Evolutionary conservation across 306 rosid genomes (phyloP).

Genomic region (peach (Prunus persica)): Prunus_persica_NCBIv2 NC_034012.1:3836501-3837000

Average conservation of each 20-base stretch:
- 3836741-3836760: not conserved
- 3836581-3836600: not conserved
- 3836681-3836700: not conserved
- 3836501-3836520: slow-evolving; percentile 26
- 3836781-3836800: not conserved
- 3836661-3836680: not conserved
- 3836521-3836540: not conserved
- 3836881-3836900: slow-evolving; percentile 73
- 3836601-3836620: not conserved
- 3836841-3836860: slow-evolving; percentile 60
- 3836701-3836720: not conserved
- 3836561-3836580: not conserved
- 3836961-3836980: slow-evolving; percentile 97
- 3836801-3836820: not conserved
- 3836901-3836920: slow-evolving; percentile 93
- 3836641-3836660: not conserved
- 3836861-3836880: slow-evolving; percentile 97
- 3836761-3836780: not conserved
- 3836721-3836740: not conserved
- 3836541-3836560: not conserved
- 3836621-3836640: not conserved
- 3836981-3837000: slow-evolving; percentile 92
- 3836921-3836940: slow-evolving; percentile 98
- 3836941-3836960: slow-evolving; percentile 94
- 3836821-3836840: not conserved